Conservation (phyloP, 495 filamentous ascomycete species). For the Articulospora tetracladia region DNA sequence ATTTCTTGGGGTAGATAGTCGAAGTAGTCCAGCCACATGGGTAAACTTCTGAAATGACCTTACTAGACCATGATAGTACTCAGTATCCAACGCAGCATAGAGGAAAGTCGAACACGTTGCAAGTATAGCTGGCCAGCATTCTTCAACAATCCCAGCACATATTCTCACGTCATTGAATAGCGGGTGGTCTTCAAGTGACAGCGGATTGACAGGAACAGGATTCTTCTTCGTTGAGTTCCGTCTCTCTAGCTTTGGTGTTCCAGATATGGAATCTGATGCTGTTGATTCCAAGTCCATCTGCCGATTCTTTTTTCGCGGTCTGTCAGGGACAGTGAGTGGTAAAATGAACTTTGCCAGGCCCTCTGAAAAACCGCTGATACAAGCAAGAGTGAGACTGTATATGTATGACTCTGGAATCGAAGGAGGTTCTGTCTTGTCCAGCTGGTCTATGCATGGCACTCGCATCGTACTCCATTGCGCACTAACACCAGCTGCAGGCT, state of each 20-base stretch:
- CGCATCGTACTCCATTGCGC: slow-evolving; percentile 84
- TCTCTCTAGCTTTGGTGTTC: slow-evolving; percentile 39
- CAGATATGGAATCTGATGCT: slow-evolving; percentile 21
- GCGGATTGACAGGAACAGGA: slow-evolving; percentile 74
- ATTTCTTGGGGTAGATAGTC: slow-evolving; percentile 81
- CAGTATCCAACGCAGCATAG: slow-evolving; percentile 86
- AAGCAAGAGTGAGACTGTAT: slow-evolving; percentile 83
- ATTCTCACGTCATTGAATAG: slow-evolving; percentile 65
- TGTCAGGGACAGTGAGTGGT: slow-evolving; percentile 73
- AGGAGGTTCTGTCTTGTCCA: slow-evolving; percentile 88
- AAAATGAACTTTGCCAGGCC: slow-evolving; percentile 89
- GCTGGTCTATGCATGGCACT: slow-evolving; percentile 86
- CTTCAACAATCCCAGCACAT: slow-evolving; percentile 76
- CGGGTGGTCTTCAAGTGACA: slow-evolving; percentile 67
- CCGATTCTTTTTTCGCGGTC: slow-evolving; percentile 45
- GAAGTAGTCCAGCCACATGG: slow-evolving; percentile 86
- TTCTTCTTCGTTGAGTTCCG: slow-evolving; percentile 49
- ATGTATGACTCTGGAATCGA: slow-evolving; percentile 86
- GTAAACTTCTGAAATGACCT: slow-evolving; percentile 93
- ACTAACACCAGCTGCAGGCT: slow-evolving; percentile 68
- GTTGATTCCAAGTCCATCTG: slow-evolving; percentile 35
- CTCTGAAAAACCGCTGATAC: slow-evolving; percentile 84
- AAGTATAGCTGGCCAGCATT: slow-evolving; percentile 93
- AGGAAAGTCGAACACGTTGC: slow-evolving; percentile 93
- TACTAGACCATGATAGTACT: slow-evolving; percentile 91